Conservation (phyloP, 2,329 filamentous ascomycete genomes). For the Byssothecium circinans region DNA sequence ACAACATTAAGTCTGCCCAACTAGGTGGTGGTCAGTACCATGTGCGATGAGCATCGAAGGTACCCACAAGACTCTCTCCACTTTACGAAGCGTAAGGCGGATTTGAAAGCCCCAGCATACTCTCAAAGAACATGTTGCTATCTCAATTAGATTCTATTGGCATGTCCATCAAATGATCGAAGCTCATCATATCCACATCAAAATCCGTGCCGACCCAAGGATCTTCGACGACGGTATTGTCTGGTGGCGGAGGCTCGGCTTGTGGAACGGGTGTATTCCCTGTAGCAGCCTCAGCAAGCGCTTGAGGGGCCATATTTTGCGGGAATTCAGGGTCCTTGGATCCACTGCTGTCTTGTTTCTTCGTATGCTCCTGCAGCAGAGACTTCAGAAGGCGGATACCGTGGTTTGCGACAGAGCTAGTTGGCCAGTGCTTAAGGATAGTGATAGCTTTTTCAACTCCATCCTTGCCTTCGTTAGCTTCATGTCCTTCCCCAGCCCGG, state of each 20-base stretch:
- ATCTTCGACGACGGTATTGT: slow-evolving; percentile 11
- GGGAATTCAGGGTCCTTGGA: slow-evolving; percentile 7
- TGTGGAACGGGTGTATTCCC: slow-evolving; percentile 2
- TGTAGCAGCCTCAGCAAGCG: slow-evolving; percentile 10
- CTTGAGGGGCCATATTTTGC: slow-evolving; percentile 12
- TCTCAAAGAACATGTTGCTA: slow-evolving; percentile 28
- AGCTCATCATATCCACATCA: slow-evolving; percentile 30
- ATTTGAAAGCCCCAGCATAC: slow-evolving; percentile 13
- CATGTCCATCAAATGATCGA: slow-evolving; percentile 29
- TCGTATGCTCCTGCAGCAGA: slow-evolving; percentile 34
- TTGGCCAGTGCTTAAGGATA: slow-evolving; percentile 35
- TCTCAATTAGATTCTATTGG: slow-evolving; percentile 26
- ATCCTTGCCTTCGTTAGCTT: slow-evolving; percentile 26
- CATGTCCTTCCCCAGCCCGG: slow-evolving; percentile 20
- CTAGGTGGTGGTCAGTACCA: too few relatives aligned
- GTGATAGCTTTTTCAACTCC: slow-evolving; percentile 38
- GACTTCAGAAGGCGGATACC: slow-evolving; percentile 44
- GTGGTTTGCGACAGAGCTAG: slow-evolving; percentile 45
- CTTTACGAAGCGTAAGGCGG: not conserved
- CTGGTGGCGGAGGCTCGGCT: slow-evolving; percentile 4
- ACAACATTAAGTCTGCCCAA: too few relatives aligned
- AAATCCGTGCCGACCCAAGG: slow-evolving; percentile 18
- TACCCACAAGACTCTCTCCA: too few relatives aligned
- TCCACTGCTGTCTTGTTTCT: slow-evolving; percentile 18
- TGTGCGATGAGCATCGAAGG: too few relatives aligned